Conservation (phyloP, 1,139 yeast species). For the Hyphopichia wangnamkhiaoensis region DNA sequence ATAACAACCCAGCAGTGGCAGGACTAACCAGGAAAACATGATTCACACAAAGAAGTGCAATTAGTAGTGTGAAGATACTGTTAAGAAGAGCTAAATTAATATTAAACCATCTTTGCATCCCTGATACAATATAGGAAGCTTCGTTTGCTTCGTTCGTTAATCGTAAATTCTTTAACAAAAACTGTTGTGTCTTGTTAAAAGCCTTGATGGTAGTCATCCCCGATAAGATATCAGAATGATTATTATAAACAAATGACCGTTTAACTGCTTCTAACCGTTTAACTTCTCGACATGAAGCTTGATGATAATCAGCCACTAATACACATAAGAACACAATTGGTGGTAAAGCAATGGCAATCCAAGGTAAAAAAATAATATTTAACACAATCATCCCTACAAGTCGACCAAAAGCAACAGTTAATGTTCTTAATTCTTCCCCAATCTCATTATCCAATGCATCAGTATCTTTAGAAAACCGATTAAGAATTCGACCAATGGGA, state of each 20-base stretch:
- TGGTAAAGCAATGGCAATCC: slow-evolving; percentile 23
- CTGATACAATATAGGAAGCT: slow-evolving; percentile 25
- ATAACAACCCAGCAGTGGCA: slow-evolving; percentile 28
- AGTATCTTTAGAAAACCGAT: slow-evolving; percentile 47
- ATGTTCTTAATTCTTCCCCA: slow-evolving; percentile 26
- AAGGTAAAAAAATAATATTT: slow-evolving; percentile 35
- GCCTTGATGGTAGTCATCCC: slow-evolving; percentile 30
- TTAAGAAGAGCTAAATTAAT: slow-evolving; percentile 26
- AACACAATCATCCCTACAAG: slow-evolving; percentile 28
- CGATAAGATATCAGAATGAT: slow-evolving; percentile 22
- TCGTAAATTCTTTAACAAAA: slow-evolving; percentile 21
- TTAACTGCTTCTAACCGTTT: slow-evolving; percentile 22
- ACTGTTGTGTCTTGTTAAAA: slow-evolving; percentile 16
- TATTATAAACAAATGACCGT: slow-evolving; percentile 21
- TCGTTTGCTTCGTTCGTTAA: slow-evolving; percentile 26
- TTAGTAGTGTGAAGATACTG: slow-evolving; percentile 20
- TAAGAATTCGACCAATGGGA: slow-evolving; percentile 30
- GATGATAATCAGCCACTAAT: slow-evolving; percentile 17
- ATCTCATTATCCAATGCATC: slow-evolving; percentile 33
- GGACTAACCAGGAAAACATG: slow-evolving; percentile 25
- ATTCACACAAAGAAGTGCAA: slow-evolving; percentile 26
- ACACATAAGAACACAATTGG: slow-evolving; percentile 14
- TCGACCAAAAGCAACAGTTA: slow-evolving; percentile 24
- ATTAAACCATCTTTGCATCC: slow-evolving; percentile 29
- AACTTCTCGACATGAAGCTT: slow-evolving; percentile 21